Conservation (phyloP, 805 yeast species). For the Saccharomycopsis microspora region DNA sequence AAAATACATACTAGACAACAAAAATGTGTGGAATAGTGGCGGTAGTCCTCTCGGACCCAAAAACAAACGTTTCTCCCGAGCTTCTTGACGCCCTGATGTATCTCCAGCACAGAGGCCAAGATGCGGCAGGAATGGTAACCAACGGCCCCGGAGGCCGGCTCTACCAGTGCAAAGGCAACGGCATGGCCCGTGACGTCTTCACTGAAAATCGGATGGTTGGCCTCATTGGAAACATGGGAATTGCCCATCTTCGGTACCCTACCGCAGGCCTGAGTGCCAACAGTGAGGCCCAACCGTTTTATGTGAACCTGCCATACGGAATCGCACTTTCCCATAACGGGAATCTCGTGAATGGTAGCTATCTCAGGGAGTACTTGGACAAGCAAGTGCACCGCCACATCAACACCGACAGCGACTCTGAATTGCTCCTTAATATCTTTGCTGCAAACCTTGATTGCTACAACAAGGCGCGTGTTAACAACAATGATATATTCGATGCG, state of each 20-base stretch:
- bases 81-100: conserved; percentile 86
- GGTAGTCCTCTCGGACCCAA: conserved; percentile 67
- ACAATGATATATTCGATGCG: conserved; percentile 79
- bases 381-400: conserved; percentile 94
- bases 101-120: conserved; percentile 96
- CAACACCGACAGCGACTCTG: conserved; percentile 95
- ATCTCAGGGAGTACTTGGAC: conserved; percentile 71
- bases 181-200: conserved; percentile 97
- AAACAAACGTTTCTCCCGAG: conserved; percentile 72
- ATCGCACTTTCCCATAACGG: conserved; percentile 88
- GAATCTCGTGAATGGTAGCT: conserved; percentile 79
- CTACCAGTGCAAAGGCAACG: conserved; percentile 97
- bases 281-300: conserved; percentile 97
- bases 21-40: conserved; percentile 94
- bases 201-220: conserved; percentile 69
- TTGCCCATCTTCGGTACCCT: conserved; percentile 91
- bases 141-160: conserved; percentile 89
- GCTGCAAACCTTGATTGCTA: conserved; percentile 86
- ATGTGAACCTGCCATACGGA: conserved; percentile 95
- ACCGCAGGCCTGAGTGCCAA: conserved; percentile 96
- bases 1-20: background rate
- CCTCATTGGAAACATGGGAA: conserved; percentile 88
- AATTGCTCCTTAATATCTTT: conserved; percentile 76
- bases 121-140: conserved; percentile 98
- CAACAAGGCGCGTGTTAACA: conserved; percentile 88